Conservation (phyloP, 768 basidiomycete species). For the Pulveroboletus sp. region DNA sequence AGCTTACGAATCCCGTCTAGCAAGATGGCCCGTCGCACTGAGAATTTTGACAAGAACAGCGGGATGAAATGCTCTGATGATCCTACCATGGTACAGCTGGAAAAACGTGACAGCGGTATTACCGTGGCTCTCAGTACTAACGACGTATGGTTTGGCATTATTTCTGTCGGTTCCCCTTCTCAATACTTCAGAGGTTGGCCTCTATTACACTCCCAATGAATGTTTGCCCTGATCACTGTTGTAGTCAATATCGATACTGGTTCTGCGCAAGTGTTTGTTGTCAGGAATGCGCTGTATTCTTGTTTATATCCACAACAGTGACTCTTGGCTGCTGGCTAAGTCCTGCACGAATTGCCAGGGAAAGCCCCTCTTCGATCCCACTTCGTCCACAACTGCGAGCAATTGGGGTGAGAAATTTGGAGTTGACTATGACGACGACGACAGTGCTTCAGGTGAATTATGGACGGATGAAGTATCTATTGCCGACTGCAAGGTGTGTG, state of each 20-base stretch:
- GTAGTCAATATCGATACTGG: conserved; percentile 29
- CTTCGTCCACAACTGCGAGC: conserved; percentile 5
- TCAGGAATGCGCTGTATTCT: background rate
- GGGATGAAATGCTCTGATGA: too few relatives aligned
- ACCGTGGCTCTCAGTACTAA: too few relatives aligned
- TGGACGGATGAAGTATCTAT: conserved; percentile 13
- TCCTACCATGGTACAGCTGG: too few relatives aligned
- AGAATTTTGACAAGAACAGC: too few relatives aligned
- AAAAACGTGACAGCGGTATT: too few relatives aligned
- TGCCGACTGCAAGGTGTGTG: conserved; percentile 9
- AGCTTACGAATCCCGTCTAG: too few relatives aligned
- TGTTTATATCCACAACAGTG: conserved; percentile 22
- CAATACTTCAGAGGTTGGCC: background rate
- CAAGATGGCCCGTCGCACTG: too few relatives aligned
- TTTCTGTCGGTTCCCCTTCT: conserved; percentile 12
- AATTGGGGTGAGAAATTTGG: background rate
- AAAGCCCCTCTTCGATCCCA: conserved; percentile 34
- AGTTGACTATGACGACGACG: background rate
- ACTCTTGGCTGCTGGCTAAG: conserved; percentile 27
- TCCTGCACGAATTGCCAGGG: conserved; percentile 22
- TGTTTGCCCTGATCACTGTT: background rate
- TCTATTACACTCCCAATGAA: background rate
- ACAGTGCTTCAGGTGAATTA: conserved; percentile 2
- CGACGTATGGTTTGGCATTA: too few relatives aligned
- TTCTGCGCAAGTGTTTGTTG: conserved; percentile 9